phyloP scores from a whole-genome alignment of 1,284 basidiomycete genomes.

The Kwoniella shivajii region DNA sequence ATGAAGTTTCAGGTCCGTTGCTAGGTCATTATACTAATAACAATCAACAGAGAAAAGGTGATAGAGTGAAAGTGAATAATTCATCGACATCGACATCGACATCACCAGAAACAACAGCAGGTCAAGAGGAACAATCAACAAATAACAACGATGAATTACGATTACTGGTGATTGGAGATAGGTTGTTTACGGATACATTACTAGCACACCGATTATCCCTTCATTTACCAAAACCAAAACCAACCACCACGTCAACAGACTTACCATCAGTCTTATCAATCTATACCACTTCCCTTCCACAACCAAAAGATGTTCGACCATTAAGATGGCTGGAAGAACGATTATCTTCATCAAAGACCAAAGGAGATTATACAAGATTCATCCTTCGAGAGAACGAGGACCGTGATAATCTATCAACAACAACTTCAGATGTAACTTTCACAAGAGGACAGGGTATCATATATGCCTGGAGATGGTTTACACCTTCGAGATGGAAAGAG shows the following conservation, averaged over 20 bases:
- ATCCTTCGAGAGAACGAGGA: conserved; percentile 13
- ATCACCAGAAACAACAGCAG: background rate
- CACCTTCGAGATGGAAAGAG: conserved; percentile 16
- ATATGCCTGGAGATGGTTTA: conserved; percentile 11
- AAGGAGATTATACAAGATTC: conserved; percentile 26
- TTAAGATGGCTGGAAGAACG: conserved; percentile 49
- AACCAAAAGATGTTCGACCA: conserved; percentile 43
- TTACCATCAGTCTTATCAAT: conserved; percentile 39
- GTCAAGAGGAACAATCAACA: conserved; percentile 6
- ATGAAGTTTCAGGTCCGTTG: conserved; percentile 35
- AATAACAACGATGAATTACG: conserved; percentile 6
- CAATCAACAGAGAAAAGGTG: background rate
- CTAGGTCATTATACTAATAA: conserved; percentile 29
- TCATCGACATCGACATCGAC: background rate
- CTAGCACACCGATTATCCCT: conserved; percentile 69
- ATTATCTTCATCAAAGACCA: conserved; percentile 23
- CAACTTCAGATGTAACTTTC: background rate
- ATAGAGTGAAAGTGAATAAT: background rate
- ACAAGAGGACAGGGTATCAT: background rate
- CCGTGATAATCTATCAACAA: background rate
- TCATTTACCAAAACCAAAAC: conserved; percentile 28
- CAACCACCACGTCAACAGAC: background rate
- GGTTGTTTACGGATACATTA: conserved; percentile 86
- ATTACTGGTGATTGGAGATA: conserved; percentile 82
- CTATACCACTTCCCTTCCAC: conserved; percentile 45